Evolutionary conservation across 2,329 filamentous ascomycete genomes (phyloP), one percentile per base, ranked within the genome.

Genomic region (Pseudopyricularia javanii): DNA sequence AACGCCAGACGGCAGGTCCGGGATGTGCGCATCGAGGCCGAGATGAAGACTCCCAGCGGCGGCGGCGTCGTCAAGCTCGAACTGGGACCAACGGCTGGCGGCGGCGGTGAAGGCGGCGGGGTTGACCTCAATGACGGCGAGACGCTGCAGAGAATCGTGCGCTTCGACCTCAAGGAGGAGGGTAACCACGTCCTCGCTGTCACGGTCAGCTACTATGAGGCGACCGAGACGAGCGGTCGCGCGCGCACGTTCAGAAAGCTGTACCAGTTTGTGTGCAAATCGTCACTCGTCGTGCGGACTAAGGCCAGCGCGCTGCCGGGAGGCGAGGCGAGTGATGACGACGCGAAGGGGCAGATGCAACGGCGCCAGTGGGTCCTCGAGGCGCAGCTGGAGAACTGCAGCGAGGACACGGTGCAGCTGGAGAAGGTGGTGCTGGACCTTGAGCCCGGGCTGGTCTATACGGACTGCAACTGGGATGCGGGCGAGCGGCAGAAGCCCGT

Each of bases 221-320:
- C 87, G 0, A 79, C 78, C n/a, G 73, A 86, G 60, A 82, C 78
- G 17, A 79, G 76, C 57, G 81, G 81, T 3, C 79, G 88, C 50
- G 85, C 87, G 35, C 76, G 93, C 55, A 95, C 89, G 9, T 97
- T 97, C 64, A 76, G 91, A 59, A 97, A 97, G 70, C 72, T 98
- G 55, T 98, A 97, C 67, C 93, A 97, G 67, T 98, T 98, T 64
- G 84, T 94, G 53, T 93, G 91, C 64, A 91, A 95, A 71, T 82
- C 88, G 37, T 86, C 90, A 55, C 73, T 98, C 59, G 88, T 91
- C 57, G 91, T 98, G 55, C 77, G 91, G 57, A 96, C 91, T 1
- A 98, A 97, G 66, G 80, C 89, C 3, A 87, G 86, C 3, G 76
- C 82, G 51, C 63, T 88, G 53, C 63, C 75, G 65, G 33, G 26